Base-by-base conservation (phyloP, 1,139 yeast species). In the Candida tetrigidarum region DNA sequence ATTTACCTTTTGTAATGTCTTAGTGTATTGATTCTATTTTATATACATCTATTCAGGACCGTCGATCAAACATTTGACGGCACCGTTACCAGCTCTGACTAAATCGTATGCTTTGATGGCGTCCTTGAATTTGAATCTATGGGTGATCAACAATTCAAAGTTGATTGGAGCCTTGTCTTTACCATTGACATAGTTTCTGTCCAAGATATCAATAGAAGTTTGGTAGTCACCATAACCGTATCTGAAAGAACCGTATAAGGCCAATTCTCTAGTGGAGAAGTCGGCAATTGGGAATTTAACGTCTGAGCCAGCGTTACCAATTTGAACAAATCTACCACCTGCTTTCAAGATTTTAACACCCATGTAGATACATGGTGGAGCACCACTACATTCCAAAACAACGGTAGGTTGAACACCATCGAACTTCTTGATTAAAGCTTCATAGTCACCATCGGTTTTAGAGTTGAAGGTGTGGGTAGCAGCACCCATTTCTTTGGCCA, bases 81-180 rank as follows among this genome's bases (percentile, higher is more conserved):
- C 68, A 27, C 72, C 77, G 34, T 57, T 58, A 18, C 79, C 78
- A 9, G 67, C 65, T 56, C 74, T 76, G 34, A 84, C 87, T 46
- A 80, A 74, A 50, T 87, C 86, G 64, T 89, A 92, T 2, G 97
- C 97, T 56, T 84, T 78, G 50, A 81, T 78, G 22, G 96, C 93
- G 45, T 91, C 86, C 40, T 80, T 78, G 58, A 89, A 87, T 44
- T 75, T 65, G 73, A 80, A 89, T 56, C 86, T 78, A 64, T 90
- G 93, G 10, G 97, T 88, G 56, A 92, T 83, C 54, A 92, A 74
- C 40, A 78, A 72, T 51, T 74, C 79, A 48, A 70, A 74, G 53
- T 74, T 77, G 46, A 74, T 63, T 32, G 58, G 58, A 2, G 69
- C 69, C 16, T 67, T 64, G 49, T 79, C 83, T 47, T 82, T 85